These are phyloP conservation scores for Aspergillus nomiae DNA, from an alignment of 2,329 filamentous ascomycete genomes.

Conservation along the genomic window DNA sequence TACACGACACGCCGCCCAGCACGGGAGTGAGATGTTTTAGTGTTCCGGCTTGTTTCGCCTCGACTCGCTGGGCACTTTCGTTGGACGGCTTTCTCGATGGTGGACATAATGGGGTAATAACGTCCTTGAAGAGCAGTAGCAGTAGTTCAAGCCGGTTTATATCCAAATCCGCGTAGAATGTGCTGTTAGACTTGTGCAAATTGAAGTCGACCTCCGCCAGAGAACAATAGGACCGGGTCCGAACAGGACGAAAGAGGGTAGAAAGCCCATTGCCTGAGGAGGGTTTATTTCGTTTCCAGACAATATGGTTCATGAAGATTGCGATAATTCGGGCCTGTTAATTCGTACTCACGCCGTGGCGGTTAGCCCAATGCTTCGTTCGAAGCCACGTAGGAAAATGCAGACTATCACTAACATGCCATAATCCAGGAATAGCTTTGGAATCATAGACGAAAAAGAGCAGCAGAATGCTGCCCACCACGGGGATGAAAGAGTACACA, in stretches of 20 bases:
- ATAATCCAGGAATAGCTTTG: background rate
- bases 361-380: background rate
- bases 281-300: background rate
- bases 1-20: background rate
- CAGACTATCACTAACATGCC: background rate
- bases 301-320: background rate
- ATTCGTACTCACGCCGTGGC: background rate
- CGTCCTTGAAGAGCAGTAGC: background rate
- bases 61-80: background rate
- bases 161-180: constrained; percentile 2
- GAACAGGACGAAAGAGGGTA: background rate
- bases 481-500: background rate
- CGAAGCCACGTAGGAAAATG: background rate
- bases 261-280: background rate
- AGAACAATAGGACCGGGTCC: background rate
- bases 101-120: background rate
- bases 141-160: background rate
- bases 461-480: background rate
- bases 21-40: background rate
- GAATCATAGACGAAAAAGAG: background rate
- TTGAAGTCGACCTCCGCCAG: background rate
- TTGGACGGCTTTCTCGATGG: background rate
- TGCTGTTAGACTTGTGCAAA: constrained; percentile 5
- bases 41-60: background rate
- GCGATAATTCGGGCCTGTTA: background rate